These are phyloP conservation scores for Kwoniella botswanensis DNA, from an alignment of 768 basidiomycete species.

Conservation along the genomic window DNA sequence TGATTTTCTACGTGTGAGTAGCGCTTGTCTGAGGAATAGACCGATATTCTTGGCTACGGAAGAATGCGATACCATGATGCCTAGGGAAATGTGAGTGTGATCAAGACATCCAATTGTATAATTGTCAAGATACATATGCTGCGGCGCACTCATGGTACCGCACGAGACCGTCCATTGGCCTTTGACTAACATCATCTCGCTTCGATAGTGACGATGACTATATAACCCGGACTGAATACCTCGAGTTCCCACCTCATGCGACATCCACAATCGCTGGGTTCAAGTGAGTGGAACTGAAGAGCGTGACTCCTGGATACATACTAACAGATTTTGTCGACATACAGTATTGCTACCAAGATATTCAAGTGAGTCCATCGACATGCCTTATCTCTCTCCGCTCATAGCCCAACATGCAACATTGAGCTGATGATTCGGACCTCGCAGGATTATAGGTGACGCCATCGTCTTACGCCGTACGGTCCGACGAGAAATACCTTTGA, in stretches of 20 bases:
- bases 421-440: neutral
- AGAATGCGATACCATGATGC: constrained; percentile 20
- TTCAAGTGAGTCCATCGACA: constrained; percentile 13
- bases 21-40: constrained; percentile 19
- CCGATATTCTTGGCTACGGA: constrained; percentile 9
- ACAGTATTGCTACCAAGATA: constrained; percentile 10
- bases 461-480: constrained; percentile 4
- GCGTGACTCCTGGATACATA: no score
- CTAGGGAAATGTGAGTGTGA: constrained; percentile 18
- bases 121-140: no score
- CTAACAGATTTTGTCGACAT: neutral
- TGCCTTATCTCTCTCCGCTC: no score
- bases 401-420: neutral
- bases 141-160: no score
- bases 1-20: neutral
- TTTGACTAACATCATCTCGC: no score
- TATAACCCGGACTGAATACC: constrained; percentile 15
- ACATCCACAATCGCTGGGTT: constrained; percentile 15
- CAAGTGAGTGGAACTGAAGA: neutral
- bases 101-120: neutral
- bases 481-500: constrained; percentile 3
- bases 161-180: no score
- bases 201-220: constrained; percentile 16
- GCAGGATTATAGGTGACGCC: constrained; percentile 12
- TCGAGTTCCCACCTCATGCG: neutral